phyloP scores from a whole-genome alignment of 768 basidiomycete genomes.

The Boletus eberwhitei region DNA sequence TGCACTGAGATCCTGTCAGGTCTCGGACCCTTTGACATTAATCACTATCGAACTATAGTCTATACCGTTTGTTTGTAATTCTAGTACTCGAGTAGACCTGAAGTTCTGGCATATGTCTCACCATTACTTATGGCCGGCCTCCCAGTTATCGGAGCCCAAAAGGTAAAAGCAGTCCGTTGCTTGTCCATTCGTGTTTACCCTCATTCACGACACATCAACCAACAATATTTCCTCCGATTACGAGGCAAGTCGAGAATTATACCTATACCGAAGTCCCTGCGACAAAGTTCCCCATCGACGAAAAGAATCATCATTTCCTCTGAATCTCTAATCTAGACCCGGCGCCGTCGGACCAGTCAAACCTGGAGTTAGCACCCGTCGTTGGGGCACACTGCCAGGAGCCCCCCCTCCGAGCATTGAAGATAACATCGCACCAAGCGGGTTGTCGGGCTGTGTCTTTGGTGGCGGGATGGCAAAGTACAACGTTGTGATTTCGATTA shows the following conservation, averaged over 20 bases:
- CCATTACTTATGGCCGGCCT: neutral
- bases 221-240: conserved; percentile 6
- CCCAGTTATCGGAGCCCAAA: too few species aligned
- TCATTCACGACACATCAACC: neutral
- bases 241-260: conserved; percentile 1
- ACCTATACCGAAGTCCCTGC: conserved; percentile 6
- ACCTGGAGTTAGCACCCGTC: conserved; percentile 29
- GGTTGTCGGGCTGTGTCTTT: conserved; percentile 65
- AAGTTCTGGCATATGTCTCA: neutral
- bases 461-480: conserved; percentile 90
- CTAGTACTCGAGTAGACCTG: neutral
- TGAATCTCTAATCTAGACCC: conserved; percentile 26
- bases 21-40: conserved; percentile 14
- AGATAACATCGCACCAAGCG: conserved; percentile 86
- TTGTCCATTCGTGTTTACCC: too few species aligned
- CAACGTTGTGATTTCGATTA: conserved; percentile 64
- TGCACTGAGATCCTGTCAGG: conserved; percentile 11
- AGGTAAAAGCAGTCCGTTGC: neutral
- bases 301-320: conserved; percentile 3
- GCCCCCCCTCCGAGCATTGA: conserved; percentile 78
- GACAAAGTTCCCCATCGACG: conserved; percentile 7
- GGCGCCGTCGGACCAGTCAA: conserved; percentile 22
- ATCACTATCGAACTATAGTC: conserved; percentile 12
- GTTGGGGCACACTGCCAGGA: conserved; percentile 28
- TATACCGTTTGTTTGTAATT: conserved; percentile 18